These are phyloP conservation scores for Daedaleopsis sinensis DNA, from an alignment of 768 basidiomycete genomes.

Conservation along the genomic window DNA sequence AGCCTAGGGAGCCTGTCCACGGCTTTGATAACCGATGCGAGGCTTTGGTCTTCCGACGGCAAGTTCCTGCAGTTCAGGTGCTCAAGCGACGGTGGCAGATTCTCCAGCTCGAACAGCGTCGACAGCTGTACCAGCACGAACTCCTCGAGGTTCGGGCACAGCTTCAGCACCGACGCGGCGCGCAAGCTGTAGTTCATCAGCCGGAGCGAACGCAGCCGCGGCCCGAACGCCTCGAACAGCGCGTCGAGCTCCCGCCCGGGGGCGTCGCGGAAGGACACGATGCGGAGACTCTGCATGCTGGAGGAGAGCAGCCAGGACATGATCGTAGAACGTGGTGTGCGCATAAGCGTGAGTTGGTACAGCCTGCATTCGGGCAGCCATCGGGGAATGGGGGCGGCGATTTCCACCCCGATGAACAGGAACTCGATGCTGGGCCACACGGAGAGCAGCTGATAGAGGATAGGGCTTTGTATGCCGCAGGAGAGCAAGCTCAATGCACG, in stretches of 20 bases:
- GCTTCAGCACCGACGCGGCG: slow-evolving; percentile 36
- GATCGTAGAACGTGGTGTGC: slow-evolving; percentile 35
- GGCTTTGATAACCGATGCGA: slow-evolving; percentile 35
- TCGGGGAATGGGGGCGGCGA: slow-evolving; percentile 36
- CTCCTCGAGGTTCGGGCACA: slow-evolving; percentile 44
- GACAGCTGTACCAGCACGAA: slow-evolving; percentile 42
- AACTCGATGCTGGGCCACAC: slow-evolving; percentile 42
- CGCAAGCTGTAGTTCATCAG: slow-evolving; percentile 39
- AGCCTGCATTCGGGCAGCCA: slow-evolving; percentile 29
- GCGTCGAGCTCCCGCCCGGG: slow-evolving; percentile 31
- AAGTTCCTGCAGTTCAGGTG: slow-evolving; percentile 43
- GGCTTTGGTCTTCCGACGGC: slow-evolving; percentile 22
- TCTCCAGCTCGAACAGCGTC: slow-evolving; percentile 33
- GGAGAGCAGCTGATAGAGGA: slow-evolving; percentile 44
- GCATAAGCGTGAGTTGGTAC: slow-evolving; percentile 45
- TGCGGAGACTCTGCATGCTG: slow-evolving; percentile 38
- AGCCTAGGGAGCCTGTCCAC: slow-evolving; percentile 38
- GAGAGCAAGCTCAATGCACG: slow-evolving; percentile 36
- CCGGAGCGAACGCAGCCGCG: slow-evolving; percentile 46
- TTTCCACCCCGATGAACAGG: slow-evolving; percentile 42
- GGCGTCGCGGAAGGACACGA: slow-evolving; percentile 44
- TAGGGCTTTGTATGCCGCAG: slow-evolving; percentile 45
- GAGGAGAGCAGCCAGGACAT: slow-evolving; percentile 43
- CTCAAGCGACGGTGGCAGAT: slow-evolving; percentile 41
- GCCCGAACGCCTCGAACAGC: slow-evolving; percentile 34